These are phyloP conservation scores for Pilasporangium apinafurcum DNA, from an alignment of 352 stramenopile genomes.

Conservation along the genomic window DNA sequence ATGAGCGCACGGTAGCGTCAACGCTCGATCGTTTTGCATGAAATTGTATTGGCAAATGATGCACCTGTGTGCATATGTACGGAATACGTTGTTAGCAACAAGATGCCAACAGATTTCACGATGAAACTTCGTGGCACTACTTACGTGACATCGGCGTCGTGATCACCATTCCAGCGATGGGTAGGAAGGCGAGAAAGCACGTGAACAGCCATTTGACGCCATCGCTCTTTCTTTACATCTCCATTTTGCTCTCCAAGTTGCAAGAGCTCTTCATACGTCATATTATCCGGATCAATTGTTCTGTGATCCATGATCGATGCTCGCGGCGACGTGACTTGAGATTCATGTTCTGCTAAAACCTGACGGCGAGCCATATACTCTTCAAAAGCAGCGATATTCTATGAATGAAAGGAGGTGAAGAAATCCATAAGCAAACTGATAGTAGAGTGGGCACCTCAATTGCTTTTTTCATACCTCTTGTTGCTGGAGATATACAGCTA, in stretches of 20 bases:
- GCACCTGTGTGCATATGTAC: slow-evolving; percentile 43
- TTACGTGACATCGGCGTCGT: slow-evolving; percentile 50
- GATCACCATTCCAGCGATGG: slow-evolving; percentile 36
- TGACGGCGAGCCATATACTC: slow-evolving; percentile 46
- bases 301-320: slow-evolving; percentile 4
- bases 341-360: slow-evolving; percentile 6
- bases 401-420: neutral
- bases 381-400: slow-evolving; percentile 70
- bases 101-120: no score
- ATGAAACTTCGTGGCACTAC: no score
- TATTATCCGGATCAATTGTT: slow-evolving; percentile 74
- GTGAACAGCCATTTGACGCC: slow-evolving; percentile 50
- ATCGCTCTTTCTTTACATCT: slow-evolving; percentile 73
- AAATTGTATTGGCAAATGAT: slow-evolving; percentile 76
- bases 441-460: no score
- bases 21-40: slow-evolving; percentile 34
- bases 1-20: slow-evolving; percentile 69
- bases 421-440: no score
- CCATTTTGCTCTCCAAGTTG: slow-evolving; percentile 61
- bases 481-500: slow-evolving; percentile 61
- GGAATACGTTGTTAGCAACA: neutral
- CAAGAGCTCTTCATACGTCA: slow-evolving; percentile 77
- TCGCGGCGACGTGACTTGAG: slow-evolving; percentile 4
- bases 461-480: slow-evolving; percentile 35
- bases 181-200: slow-evolving; percentile 61